Percentiles rank a stretch among this genome's conserved stretches.
phyloP scores from a whole-genome alignment of 768 basidiomycete species.

The Lentinula aciculospora region DNA sequence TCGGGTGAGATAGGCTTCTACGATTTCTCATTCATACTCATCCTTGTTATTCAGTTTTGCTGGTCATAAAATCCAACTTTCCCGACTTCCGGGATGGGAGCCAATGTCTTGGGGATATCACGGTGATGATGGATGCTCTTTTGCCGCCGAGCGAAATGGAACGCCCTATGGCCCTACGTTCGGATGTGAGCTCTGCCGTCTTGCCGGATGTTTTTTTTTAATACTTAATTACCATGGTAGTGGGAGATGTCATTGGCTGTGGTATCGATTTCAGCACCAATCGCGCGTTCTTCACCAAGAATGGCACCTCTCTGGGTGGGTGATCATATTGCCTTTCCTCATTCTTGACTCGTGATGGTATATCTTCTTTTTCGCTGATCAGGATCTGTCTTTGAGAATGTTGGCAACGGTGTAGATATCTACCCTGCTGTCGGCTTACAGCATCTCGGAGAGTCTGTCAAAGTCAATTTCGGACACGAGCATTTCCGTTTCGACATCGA shows the following conservation, averaged over 20 bases:
- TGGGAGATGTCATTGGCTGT: slow-evolving; percentile 85
- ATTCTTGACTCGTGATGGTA: neutral
- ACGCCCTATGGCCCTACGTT: slow-evolving; percentile 73
- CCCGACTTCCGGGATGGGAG: slow-evolving; percentile 85
- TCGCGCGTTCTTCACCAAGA: slow-evolving; percentile 86
- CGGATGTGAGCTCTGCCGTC: slow-evolving; percentile 51
- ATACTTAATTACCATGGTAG: slow-evolving; percentile 31
- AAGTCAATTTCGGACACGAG: slow-evolving; percentile 84
- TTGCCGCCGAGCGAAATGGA: slow-evolving; percentile 69
- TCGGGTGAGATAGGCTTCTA: slow-evolving; percentile 51
- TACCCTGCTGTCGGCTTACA: slow-evolving; percentile 90
- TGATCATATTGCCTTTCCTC: neutral
- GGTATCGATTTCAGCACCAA: slow-evolving; percentile 86
- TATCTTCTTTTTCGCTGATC: slow-evolving; percentile 1
- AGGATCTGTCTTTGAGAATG: slow-evolving; percentile 70
- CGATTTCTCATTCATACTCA: slow-evolving; percentile 1
- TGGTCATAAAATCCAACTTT: slow-evolving; percentile 55
- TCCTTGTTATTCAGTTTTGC: slow-evolving; percentile 48
- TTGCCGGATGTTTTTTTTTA: neutral
- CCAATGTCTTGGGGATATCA: slow-evolving; percentile 87
- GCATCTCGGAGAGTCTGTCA: slow-evolving; percentile 69
- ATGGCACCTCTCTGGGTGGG: slow-evolving; percentile 66
- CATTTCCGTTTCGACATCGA: slow-evolving; percentile 91
- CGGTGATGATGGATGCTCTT: slow-evolving; percentile 81
- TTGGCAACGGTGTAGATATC: slow-evolving; percentile 59